These are phyloP conservation scores for Daldinia decipiens DNA, from an alignment of 495 filamentous ascomycete species.

Conservation along the genomic window DNA sequence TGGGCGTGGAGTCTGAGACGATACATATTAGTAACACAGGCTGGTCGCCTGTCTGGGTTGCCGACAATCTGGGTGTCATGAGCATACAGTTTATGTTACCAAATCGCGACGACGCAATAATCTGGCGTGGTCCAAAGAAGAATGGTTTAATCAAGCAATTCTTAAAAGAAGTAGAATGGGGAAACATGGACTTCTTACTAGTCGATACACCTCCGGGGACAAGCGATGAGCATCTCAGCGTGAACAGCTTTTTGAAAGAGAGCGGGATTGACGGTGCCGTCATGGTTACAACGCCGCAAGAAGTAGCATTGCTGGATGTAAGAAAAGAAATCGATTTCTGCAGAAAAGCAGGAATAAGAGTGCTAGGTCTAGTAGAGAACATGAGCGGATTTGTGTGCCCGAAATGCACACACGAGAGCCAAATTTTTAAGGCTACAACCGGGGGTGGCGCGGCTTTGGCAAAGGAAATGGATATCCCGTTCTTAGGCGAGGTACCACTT, in stretches of 20 bases:
- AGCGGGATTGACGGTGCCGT: conserved; percentile 92
- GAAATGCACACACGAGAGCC: conserved; percentile 79
- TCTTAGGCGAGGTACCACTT: conserved; percentile 89
- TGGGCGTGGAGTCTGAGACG: conserved; percentile 91
- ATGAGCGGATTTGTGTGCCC: conserved; percentile 97
- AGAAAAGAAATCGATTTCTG: conserved; percentile 98
- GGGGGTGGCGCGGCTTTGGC: conserved; percentile 84
- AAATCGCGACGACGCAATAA: conserved; percentile 89
- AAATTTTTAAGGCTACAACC: conserved; percentile 93
- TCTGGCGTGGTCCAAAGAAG: conserved; percentile 98
- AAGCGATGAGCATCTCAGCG: conserved; percentile 91
- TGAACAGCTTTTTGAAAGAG: conserved; percentile 88
- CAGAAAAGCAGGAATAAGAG: conserved; percentile 86
- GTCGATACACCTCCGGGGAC: conserved; percentile 97
- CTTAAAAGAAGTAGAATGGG: conserved; percentile 96
- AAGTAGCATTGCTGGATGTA: conserved; percentile 91
- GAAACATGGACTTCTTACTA: conserved; percentile 88
- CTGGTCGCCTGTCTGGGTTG: conserved; percentile 94
- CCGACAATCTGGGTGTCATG: conserved; percentile 93
- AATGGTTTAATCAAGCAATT: conserved; percentile 98
- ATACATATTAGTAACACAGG: conserved; percentile 84
- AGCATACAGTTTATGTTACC: conserved; percentile 98
- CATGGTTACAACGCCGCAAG: conserved; percentile 93
- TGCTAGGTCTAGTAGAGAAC: conserved; percentile 94
- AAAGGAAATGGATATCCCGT: conserved; percentile 84